Conservation (phyloP, 192 early-diverging fungal genomes). For the Piromyces sp. region DNA sequence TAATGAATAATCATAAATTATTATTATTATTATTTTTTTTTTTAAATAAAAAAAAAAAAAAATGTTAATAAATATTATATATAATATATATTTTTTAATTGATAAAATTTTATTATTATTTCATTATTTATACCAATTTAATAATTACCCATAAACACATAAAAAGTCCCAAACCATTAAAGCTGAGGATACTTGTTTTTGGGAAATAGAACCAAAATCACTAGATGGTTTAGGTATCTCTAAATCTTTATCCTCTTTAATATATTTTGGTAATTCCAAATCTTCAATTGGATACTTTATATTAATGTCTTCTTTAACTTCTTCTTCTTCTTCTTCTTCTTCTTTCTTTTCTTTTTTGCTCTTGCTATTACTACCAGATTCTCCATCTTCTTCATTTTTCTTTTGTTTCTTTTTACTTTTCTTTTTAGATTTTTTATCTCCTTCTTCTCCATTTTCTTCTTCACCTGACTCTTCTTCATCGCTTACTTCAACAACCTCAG, state of each 20-base stretch:
- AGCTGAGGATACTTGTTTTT: slow-evolving; percentile 18
- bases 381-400: slow-evolving; percentile 17
- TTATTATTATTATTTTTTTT: slow-evolving; percentile 6
- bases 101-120: slow-evolving; percentile 13
- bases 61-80: too few species aligned
- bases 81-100: too few species aligned
- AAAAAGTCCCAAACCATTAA: slow-evolving; percentile 54
- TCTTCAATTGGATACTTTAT: slow-evolving; percentile 75
- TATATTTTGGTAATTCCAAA: slow-evolving; percentile 39
- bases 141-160: slow-evolving; percentile 21
- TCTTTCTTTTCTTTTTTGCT: slow-evolving; percentile 6
- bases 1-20: slow-evolving; percentile 20
- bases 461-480: neutral
- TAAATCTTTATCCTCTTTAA: slow-evolving; percentile 6
- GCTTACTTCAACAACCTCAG: neutral
- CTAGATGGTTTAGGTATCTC: slow-evolving; percentile 8
- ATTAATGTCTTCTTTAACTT: slow-evolving; percentile 2
- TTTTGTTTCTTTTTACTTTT: slow-evolving; percentile 10
- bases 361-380: slow-evolving; percentile 8
- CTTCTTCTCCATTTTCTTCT: neutral
- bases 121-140: too few species aligned
- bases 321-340: slow-evolving; percentile 3
- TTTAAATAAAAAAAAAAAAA: slow-evolving; percentile 5
- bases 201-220: slow-evolving; percentile 25
- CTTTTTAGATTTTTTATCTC: slow-evolving; percentile 4